Evolutionary conservation across 2,329 filamentous ascomycete species (phyloP), one percentile per base, ranked within the genome.

Genomic region (Aspergillus cejpii): DNA sequence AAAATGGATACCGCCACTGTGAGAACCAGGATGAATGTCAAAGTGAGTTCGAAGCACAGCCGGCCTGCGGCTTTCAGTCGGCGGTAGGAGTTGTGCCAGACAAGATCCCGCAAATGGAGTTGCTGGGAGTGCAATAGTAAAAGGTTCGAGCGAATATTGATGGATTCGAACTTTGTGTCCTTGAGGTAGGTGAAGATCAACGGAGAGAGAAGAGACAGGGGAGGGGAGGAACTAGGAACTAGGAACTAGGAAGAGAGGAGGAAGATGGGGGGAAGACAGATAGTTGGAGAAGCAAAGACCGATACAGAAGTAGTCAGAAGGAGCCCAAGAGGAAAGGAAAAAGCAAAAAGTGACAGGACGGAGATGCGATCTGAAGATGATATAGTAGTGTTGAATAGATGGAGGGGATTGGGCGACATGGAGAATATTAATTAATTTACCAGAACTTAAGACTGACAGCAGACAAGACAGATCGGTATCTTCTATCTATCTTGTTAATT

Each of bases 61-160:
- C 53, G 53, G 41, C 51, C 53, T 42, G 51, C 53, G 53, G 53
- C 42, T 41, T 37, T 21, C 12, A 36, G 37, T 29, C 19, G 14
- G 31, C 15, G 10, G 14, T 11, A 10, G 17, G 15, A 17, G 17
- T 20, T 34, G 31, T 15, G 11, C 8, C 17, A 8, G 14, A 17
- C 15, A 17, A 4, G 23, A 24, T 24, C 8, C 23, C 8, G 4
- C 23, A 10, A 19, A 19, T 15, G 17, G 14, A 11, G 17, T 12
- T 10, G 17, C 17, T 6, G 10, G 8, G 14, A 11, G 11, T 17
- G 31, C 17, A 34, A 17, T 34, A 19, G 11, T 17, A 19, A 20
- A 11, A 34, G 10, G 10, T 8, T 6, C 8, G 15, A 34, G 17
- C 31, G 17, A 17, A 11, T 19, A 17, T 5, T 17, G 29, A 10